Percentiles rank a stretch among this genome's conserved stretches.
Conservation (phyloP, 2,329 filamentous ascomycete genomes). For the Tolypocladium tundrense region DNA sequence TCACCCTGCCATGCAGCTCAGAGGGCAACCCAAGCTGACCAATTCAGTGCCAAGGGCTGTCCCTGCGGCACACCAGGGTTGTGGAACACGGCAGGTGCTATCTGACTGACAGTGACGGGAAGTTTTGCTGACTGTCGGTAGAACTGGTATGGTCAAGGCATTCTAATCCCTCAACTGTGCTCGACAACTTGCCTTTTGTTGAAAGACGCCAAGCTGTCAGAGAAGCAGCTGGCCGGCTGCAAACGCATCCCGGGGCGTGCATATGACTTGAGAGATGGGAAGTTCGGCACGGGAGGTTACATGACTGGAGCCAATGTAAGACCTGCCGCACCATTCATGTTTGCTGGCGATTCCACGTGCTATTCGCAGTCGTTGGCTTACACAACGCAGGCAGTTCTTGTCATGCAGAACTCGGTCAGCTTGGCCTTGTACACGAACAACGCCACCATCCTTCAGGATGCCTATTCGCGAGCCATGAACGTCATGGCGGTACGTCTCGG, state of each 20-base stretch:
- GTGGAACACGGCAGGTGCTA: no score
- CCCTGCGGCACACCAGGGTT: no score
- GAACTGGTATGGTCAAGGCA: slow-evolving; percentile 14
- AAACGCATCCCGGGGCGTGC: slow-evolving; percentile 10
- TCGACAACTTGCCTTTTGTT: slow-evolving; percentile 10
- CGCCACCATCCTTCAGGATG: slow-evolving; percentile 9
- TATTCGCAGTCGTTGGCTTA: background rate
- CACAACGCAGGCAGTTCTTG: slow-evolving; percentile 7
- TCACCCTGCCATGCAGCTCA: background rate
- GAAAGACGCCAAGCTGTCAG: slow-evolving; percentile 8
- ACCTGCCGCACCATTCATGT: background rate
- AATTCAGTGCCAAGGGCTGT: no score
- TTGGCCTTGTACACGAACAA: slow-evolving; percentile 11
- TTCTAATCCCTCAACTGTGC: slow-evolving; percentile 12
- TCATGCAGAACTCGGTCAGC: slow-evolving; percentile 13
- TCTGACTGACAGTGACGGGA: no score
- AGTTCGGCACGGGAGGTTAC: slow-evolving; percentile 8
- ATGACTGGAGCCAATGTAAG: slow-evolving; percentile 13
- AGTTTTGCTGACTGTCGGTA: background rate
- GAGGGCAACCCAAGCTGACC: background rate
- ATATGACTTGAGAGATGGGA: slow-evolving; percentile 9
- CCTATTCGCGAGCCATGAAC: slow-evolving; percentile 7
- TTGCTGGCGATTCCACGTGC: no score
- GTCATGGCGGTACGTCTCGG: slow-evolving; percentile 8
- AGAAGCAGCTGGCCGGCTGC: slow-evolving; percentile 8